These are phyloP conservation scores for Leccinum ochraceum DNA, from an alignment of 768 basidiomycete species.

Conservation along the genomic window DNA sequence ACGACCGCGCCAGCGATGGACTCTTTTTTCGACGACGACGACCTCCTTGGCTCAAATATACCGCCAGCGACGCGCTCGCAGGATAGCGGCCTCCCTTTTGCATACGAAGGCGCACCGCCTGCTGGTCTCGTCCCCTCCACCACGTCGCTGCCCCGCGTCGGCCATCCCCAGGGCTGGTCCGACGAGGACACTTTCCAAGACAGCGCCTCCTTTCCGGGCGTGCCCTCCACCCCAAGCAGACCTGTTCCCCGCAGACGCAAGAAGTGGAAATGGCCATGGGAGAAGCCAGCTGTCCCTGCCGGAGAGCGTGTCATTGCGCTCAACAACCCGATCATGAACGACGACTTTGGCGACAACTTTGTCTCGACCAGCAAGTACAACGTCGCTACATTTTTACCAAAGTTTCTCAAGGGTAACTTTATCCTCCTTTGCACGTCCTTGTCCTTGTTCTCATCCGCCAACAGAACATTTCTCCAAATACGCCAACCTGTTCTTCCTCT, in stretches of 20 bases:
- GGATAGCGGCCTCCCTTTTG: conserved; percentile 56
- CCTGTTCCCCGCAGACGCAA: conserved; percentile 24
- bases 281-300: conserved; percentile 59
- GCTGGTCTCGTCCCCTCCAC: conserved; percentile 58
- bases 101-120: conserved; percentile 58
- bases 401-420: conserved; percentile 86
- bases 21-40: conserved; percentile 83
- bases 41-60: conserved; percentile 29
- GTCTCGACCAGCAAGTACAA: conserved; percentile 98
- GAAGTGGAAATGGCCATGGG: conserved; percentile 83
- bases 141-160: conserved; percentile 39
- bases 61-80: conserved; percentile 41
- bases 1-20: conserved; percentile 47
- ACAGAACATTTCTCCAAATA: conserved; percentile 98
- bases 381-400: conserved; percentile 80
- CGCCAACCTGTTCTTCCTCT: conserved; percentile 97
- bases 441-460: conserved; percentile 46
- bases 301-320: conserved; percentile 83
- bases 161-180: conserved; percentile 71
- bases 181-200: conserved; percentile 59
- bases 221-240: conserved; percentile 18
- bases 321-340: conserved; percentile 70
- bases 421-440: neutral
- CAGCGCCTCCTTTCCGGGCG: conserved; percentile 41
- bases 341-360: conserved; percentile 74